Base-by-base conservation (phyloP, 2,329 filamentous ascomycete species). In the Diaporthe caulivora region DNA sequence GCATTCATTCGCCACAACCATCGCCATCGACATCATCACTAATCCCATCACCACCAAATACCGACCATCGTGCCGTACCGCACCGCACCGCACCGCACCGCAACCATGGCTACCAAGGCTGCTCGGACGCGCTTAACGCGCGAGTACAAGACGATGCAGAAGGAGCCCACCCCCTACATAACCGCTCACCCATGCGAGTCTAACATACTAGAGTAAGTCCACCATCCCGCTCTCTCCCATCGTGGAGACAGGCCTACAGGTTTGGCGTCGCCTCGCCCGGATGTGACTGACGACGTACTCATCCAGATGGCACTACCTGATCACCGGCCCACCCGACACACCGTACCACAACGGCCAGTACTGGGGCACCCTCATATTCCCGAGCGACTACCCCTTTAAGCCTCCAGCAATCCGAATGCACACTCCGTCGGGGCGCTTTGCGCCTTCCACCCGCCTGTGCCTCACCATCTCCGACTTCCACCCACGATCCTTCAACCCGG, bases 331-430 rank as follows among this genome's bases (percentile, higher is more conserved):
- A 44, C 95, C 97, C 75, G 91, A 95, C 74, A 99, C 97, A 0
- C 96, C 97, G 2, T 99, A 99, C 82, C 91, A 97, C 79, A 92
- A 92, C 80, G 97, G 97, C 58, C 97, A 99, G 83, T 99, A 98
- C 87, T 99, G 97, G 97, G 97, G 97, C 62, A 98, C 96, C 1
- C 88, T 99, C 67, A 92, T 97, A 77, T 99, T 99, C 83, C 97
- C 97, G 21, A 91, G 95, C 11, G 95, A 98, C 86, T 99, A 99
- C 82, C 97, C 97, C 34, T 99, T 98, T 84, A 96, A 95, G 17
- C 97, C 97, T 42, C 97, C 97, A 6, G 95, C 97, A 2, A 99
- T 99, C 83, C 95, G 96, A 81, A 99, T 99, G 97, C 97, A 98
- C 87, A 99, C 97, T 0, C 97, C 97, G 1, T 96, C 93, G 17